Evolutionary conservation across 352 stramenopile species (phyloP).

Genomic region (Phytophthora europaea): DNA sequence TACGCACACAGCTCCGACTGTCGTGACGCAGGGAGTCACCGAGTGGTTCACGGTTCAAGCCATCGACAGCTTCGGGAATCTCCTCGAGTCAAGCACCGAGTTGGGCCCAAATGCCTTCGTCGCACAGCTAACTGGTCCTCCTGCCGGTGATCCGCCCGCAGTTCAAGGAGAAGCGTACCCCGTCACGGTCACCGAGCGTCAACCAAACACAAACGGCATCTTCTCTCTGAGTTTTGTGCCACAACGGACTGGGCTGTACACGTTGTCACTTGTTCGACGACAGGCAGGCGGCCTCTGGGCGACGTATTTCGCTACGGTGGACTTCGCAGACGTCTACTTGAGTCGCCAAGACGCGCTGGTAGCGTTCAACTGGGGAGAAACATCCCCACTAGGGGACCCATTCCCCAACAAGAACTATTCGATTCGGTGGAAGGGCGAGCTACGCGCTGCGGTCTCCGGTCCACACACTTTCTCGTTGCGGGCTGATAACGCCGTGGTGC

Average conservation of each 20-base stretch:
- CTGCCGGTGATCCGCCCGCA: slow-evolving; percentile 2
- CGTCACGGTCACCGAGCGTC: slow-evolving; percentile 58
- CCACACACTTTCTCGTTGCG: slow-evolving; percentile 83
- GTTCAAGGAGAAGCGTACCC: slow-evolving; percentile 40
- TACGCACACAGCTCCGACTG: slow-evolving; percentile 80
- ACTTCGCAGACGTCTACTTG: slow-evolving; percentile 87
- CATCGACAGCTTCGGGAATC: slow-evolving; percentile 94
- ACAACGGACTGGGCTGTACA: slow-evolving; percentile 83
- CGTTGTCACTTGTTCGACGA: slow-evolving; percentile 78
- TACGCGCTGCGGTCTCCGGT: slow-evolving; percentile 59
- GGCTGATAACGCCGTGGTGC: slow-evolving; percentile 80
- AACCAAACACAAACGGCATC: slow-evolving; percentile 89
- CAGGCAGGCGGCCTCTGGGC: slow-evolving; percentile 90
- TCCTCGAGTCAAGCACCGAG: slow-evolving; percentile 84
- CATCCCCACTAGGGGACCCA: slow-evolving; percentile 63
- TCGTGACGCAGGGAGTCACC: slow-evolving; percentile 83
- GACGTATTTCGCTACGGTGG: slow-evolving; percentile 91
- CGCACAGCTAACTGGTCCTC: slow-evolving; percentile 59
- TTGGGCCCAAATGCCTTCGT: slow-evolving; percentile 65
- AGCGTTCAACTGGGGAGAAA: slow-evolving; percentile 90
- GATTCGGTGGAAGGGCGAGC: slow-evolving; percentile 73
- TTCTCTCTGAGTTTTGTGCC: slow-evolving; percentile 88
- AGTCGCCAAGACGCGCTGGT: slow-evolving; percentile 83
- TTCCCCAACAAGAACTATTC: slow-evolving; percentile 87
- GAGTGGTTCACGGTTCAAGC: slow-evolving; percentile 90